These are phyloP conservation scores for Endocladia muricata DNA, from an alignment of 31 red algal species.

Conservation along the genomic window DNA sequence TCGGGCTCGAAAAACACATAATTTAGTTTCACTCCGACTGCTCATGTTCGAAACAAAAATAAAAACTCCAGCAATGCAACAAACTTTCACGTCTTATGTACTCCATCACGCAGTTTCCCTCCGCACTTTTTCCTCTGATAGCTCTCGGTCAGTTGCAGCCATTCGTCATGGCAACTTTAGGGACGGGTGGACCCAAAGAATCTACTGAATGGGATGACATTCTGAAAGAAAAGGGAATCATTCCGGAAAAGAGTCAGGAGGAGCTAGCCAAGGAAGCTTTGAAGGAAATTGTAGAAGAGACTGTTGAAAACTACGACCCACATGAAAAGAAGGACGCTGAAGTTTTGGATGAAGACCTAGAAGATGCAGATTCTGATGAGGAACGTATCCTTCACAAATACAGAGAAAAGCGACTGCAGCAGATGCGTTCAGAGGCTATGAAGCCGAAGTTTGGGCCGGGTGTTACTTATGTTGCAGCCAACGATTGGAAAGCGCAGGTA, in stretches of 20 bases:
- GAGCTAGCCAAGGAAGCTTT: constrained; percentile 72
- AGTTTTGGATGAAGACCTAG: constrained; percentile 76
- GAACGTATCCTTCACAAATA: constrained; percentile 69
- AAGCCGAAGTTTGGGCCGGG: constrained; percentile 69
- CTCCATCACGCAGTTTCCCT: too few species aligned
- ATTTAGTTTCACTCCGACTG: too few species aligned
- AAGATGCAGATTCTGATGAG: constrained; percentile 91
- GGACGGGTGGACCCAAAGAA: constrained; percentile 76
- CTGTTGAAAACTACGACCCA: constrained; percentile 79
- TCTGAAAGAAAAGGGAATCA: constrained; percentile 78
- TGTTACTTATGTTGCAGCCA: constrained; percentile 60
- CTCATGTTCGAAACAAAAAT: too few species aligned
- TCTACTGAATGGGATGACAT: constrained; percentile 96
- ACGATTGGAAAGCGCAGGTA: constrained; percentile 86
- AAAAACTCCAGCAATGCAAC: too few species aligned
- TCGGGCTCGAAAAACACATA: too few species aligned
- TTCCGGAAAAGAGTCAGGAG: constrained; percentile 82
- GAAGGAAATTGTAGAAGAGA: constrained; percentile 69
- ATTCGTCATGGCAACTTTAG: constrained; percentile 90
- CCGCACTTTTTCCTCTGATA: too few species aligned
- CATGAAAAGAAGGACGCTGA: constrained; percentile 71
- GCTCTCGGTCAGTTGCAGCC: too few species aligned
- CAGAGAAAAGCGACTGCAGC: constrained; percentile 56
- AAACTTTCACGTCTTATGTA: too few species aligned
- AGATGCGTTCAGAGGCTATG: constrained; percentile 58